Evolutionary conservation across 1,284 basidiomycete genomes (phyloP), one percentile per base, ranked within the genome.

Genomic region (Peniophora sp.): DNA sequence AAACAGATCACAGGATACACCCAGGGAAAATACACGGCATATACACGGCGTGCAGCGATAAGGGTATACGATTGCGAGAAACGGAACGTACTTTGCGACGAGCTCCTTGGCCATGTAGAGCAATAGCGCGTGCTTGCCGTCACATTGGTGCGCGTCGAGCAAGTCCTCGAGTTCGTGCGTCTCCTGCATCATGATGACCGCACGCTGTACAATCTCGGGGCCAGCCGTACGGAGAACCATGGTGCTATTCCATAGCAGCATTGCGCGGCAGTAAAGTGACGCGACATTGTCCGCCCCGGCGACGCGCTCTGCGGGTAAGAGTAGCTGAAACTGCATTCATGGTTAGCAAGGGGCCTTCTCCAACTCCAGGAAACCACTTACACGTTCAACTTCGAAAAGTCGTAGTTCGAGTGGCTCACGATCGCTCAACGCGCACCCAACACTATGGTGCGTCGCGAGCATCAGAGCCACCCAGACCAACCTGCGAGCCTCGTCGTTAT

Each of bases 231-330:
- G 57, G 17, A 67, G 67, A 50, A 69, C 66, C 53, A 74, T 65
- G 48, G 81, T 69, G 20, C 74, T 74, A 60, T 78, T 84, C 81
- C 85, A 88, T 1, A 89, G 69, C 11, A 90, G 72, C 83, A 89
- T 84, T 61, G 79, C 79, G 47, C 87, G 80, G 65, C 83, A 87
- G 60, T 87, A 86, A 32, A 90, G 69, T 0, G 84, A 86, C 85
- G 85, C 89, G 2, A 89, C 71, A 9, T 81, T 81, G 55, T 89
- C 83, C 62, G 87, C 87, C 11, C 81, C 73, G 12, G 81, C 80
- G 47, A 20, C 19, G n/a, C n/a, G n/a, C 38, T 41, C 38, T 64
- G 52, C 59, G 71, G 68, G 67, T 73, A 53, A 56, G 65, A 54
- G 63, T 65, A 48, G 63, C 73, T 20, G 27, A 23, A 20, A 27